Base-by-base conservation (phyloP, 257 asterid species). In the Forsythia viridissima region DNA sequence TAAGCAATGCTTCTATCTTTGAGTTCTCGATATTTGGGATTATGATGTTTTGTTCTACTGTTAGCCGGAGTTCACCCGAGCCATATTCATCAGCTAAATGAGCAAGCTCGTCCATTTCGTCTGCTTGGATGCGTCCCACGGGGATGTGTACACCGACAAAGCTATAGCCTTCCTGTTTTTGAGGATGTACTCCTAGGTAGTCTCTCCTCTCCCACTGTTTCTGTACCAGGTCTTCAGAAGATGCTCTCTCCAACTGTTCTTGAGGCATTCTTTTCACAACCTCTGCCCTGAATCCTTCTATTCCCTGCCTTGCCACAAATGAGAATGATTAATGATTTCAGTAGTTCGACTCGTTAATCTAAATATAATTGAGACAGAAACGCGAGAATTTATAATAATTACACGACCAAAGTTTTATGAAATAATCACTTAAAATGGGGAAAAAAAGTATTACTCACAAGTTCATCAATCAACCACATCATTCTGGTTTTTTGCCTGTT, bases 401-500 rank as follows among this genome's bases (percentile, higher is more conserved):
- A 13, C 59, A 4, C 20, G 3, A 30, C 34, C 34, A 46, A 11
- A 6, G 15, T 48, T 48, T 15, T 13, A 4, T 6, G 3, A 48
- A n/a, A 15, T 48, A 48, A 48, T 15, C 66, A 24, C 8, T 30
- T 21, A 8, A 21, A 59, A 59, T 59, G 12, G 10, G 7, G 40
- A 71, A 43, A 9, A 43, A 9, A n/a, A 48, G 24, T 5, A 74
- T 63, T 20, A 84, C 99, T 92, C 36, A 95, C 99, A 48, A 95
- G 97, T 87, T 95, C 99, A 84, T 95, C 99, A 39, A 95, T 93
- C 48, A 93, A 81, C 99, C 99, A 95, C 99, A 95, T 95, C 99
- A 95, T 93, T 87, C 99, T 91, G 37, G 94, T 87, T 79, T 89
- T 95, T 89, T 95, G 98, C 80, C 99, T 80, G 84, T 95, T 95